Evolutionary conservation across 257 asterid species (phyloP), one percentile per base, ranked within the genome.

Genomic region (Fraxinus anomala): DNA sequence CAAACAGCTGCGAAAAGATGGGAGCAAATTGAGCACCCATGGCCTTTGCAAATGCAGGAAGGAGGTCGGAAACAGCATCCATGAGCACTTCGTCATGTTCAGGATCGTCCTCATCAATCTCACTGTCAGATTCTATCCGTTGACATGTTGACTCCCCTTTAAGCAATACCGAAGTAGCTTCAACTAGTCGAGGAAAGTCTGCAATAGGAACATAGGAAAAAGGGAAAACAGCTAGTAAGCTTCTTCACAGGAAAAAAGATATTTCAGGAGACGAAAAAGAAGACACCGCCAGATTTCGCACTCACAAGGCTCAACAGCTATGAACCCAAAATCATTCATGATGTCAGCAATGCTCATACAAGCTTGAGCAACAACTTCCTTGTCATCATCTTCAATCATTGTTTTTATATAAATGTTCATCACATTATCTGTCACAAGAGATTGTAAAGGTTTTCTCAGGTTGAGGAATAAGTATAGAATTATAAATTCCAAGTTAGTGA

Each of bases 61-160:
- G 98, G 76, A 96, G 92, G 73, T 96, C 99, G 28, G 97, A 93
- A 85, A 96, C 98, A 73, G 99, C 98, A 88, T 96, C 99, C 99
- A 93, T 96, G 73, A 96, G 99, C 82, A 96, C 97, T 87, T 96
- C 99, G 79, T 93, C 99, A 73, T 93, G 99, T 82, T 86, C 92
- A 8, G 91, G 70, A 78, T 93, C 97, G 61, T 96, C 98, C 73
- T 91, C 98, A 73, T 96, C 98, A 68, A 54, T 59, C 79, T 93
- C 99, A 80, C 90, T 75, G 70, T 93, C 97, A 5, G 99, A 93
- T 82, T 92, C 97, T 75, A 88, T 73, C 86, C 73, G 92, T 85
- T 96, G 99, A 83, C 99, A 96, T 40, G 87, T 73, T 73, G 98
- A 89, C 80, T 93, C 92, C 90, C 88, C 99, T 4, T 85, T 89